Evolutionary conservation across 208 protist species (phyloP).

Genomic region (Angomonas deanei): DNA sequence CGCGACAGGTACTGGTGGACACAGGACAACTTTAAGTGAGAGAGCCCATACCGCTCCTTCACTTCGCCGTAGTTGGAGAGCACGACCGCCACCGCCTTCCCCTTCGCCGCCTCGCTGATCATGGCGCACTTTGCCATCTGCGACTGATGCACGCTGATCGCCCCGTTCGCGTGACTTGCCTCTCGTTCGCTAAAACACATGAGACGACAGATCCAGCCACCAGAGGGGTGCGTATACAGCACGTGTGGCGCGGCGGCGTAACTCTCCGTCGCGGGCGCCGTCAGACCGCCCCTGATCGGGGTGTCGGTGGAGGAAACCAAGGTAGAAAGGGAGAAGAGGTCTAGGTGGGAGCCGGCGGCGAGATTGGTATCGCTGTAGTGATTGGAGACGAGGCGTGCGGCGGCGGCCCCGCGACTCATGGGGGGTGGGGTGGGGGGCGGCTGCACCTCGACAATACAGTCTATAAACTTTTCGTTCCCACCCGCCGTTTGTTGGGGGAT

Average conservation of each 20-base stretch:
- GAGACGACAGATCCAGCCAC: slow-evolving; percentile 78
- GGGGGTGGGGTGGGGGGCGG: slow-evolving; percentile 2
- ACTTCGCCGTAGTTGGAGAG: slow-evolving; percentile 53
- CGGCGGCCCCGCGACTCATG: not conserved
- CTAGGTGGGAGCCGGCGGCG: not conserved
- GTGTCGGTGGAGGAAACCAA: not conserved
- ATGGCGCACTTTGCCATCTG: slow-evolving; percentile 55
- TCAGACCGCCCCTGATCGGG: not conserved
- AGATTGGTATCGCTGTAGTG: not conserved
- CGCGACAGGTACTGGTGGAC: slow-evolving; percentile 69
- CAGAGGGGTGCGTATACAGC: slow-evolving; percentile 33
- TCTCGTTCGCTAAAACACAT: slow-evolving; percentile 70
- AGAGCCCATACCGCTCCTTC: slow-evolving; percentile 62
- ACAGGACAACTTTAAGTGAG: slow-evolving; percentile 76
- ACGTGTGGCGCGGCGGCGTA: not conserved
- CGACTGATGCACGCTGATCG: slow-evolving; percentile 73
- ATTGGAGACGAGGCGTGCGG: not conserved
- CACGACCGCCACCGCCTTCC: slow-evolving; percentile 49
- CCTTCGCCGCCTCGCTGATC: slow-evolving; percentile 76
- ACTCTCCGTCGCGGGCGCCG: not conserved
- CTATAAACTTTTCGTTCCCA: slow-evolving; percentile 11
- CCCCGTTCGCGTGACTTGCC: slow-evolving; percentile 52
- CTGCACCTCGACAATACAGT: slow-evolving; percentile 48
- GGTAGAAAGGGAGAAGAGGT: slow-evolving; percentile 12
- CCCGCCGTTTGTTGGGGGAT: slow-evolving; percentile 9